Conservation (phyloP, 306 rosid species). For the Glycine tomentella region DNA sequence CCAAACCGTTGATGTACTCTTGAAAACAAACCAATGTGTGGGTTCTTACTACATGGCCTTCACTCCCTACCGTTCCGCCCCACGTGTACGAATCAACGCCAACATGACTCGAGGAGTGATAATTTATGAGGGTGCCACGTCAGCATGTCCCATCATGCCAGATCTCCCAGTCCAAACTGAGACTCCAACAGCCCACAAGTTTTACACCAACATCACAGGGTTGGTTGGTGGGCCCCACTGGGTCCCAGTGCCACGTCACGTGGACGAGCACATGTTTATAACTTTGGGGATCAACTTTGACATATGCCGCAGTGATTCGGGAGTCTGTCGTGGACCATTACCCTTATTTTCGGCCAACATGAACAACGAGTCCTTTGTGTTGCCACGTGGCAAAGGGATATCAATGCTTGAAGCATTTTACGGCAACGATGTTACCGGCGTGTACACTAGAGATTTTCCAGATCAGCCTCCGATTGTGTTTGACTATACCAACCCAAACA, state of each 20-base stretch:
- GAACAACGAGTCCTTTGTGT: slow-evolving; percentile 72
- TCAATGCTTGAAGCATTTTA: slow-evolving; percentile 64
- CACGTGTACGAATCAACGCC: neutral
- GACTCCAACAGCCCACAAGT: slow-evolving; percentile 61
- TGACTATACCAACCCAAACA: slow-evolving; percentile 48
- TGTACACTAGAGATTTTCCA: slow-evolving; percentile 65
- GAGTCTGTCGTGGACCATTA: too few relatives aligned
- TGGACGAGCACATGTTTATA: slow-evolving; percentile 65
- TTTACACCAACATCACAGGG: slow-evolving; percentile 54
- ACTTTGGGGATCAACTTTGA: slow-evolving; percentile 49
- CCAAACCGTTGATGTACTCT: slow-evolving; percentile 68
- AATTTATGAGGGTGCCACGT: slow-evolving; percentile 43
- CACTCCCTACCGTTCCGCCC: neutral
- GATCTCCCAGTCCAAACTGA: slow-evolving; percentile 50
- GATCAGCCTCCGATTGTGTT: slow-evolving; percentile 49
- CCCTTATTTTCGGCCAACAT: slow-evolving; percentile 57
- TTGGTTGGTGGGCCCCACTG: slow-evolving; percentile 58
- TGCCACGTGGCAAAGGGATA: slow-evolving; percentile 41
- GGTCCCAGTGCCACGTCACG: slow-evolving; percentile 54
- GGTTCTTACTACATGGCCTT: slow-evolving; percentile 77
- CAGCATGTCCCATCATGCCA: slow-evolving; percentile 53
- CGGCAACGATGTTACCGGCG: slow-evolving; percentile 24
- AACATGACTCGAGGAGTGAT: slow-evolving; percentile 58
- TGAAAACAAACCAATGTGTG: slow-evolving; percentile 46
- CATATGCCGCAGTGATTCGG: slow-evolving; percentile 10